Base-by-base conservation (phyloP, 2,329 filamentous ascomycete genomes). In the Xylaria polymorpha region DNA sequence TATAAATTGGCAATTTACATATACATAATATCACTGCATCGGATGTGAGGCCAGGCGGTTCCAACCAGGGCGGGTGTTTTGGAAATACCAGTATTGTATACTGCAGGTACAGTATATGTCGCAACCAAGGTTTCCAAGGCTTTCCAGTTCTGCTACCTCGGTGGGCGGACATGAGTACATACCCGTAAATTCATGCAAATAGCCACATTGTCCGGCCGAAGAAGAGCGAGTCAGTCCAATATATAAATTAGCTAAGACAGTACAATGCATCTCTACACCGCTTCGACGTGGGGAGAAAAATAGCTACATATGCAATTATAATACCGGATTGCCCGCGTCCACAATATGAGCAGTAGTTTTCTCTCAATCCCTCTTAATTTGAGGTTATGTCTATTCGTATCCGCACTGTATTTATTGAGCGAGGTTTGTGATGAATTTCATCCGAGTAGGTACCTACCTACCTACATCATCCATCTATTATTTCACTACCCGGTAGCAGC, bases 101-200 rank as follows among this genome's bases (percentile, higher is more conserved):
- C 12, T 29, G 25, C 25, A 48, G 20, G 39, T 41, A 53, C 29
- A 43, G 39, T 41, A 53, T 41, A 43, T 44, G 15, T 32, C 44
- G 55, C 46, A 59, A 64, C 35, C 55, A 51, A 50, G 35, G 62
- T 44, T 29, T 29, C 25, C 25, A 29, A 29, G 25, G 25, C 25
- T 29, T 29, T 29, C 25, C 25, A 29, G 25, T 35, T 59, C 46
- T 44, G 32, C 39, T 53, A 41, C 63, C 46, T 55, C 46, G 46
- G 48, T 44, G 48, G 50, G 48, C n/a, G 14, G 35, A 1, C 18
- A 48, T 43, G 25, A 46, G 59, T 46, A 53, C 29, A 37, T 46
- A 53, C 57, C 64, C 61, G 64, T 51, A 8, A 62, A 62, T 64
- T 51, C 60, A 71, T 64, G 66, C 63, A 67, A 62, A 65, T 69